Conservation (phyloP, 441 rosid genomes). For the Eruca vesicaria region DNA sequence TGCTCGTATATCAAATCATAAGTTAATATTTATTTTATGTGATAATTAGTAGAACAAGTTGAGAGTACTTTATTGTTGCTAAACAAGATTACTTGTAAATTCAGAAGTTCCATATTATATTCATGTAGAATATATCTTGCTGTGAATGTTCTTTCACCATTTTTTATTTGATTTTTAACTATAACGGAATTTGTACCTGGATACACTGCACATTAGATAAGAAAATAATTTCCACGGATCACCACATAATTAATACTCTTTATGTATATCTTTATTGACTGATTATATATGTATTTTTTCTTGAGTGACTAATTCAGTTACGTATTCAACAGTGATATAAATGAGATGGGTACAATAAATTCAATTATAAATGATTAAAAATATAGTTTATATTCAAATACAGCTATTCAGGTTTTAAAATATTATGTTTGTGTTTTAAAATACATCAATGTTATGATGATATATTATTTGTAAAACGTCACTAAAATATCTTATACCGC, state of each 20-base stretch:
- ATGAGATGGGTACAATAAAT: no score
- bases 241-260: not conserved
- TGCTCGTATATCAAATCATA: not conserved
- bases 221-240: not conserved
- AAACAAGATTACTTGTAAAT: not conserved
- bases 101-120: not conserved
- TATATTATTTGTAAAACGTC: not conserved
- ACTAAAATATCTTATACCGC: not conserved
- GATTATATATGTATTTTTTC: not conserved
- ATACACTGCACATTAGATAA: not conserved
- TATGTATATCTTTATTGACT: not conserved
- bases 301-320: not conserved
- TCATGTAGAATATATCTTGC: not conserved
- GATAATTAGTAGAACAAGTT: not conserved
- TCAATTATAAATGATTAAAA: not conserved
- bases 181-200: not conserved
- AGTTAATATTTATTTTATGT: not conserved
- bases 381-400: not conserved
- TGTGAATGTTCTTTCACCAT: not conserved
- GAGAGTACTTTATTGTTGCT: not conserved
- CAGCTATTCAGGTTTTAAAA: not conserved
- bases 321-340: not conserved
- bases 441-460: not conserved
- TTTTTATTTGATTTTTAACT: not conserved
- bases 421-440: not conserved